phyloP scores from a whole-genome alignment of 148 eudicot genomes.

The Vaccinium darrowii region DNA sequence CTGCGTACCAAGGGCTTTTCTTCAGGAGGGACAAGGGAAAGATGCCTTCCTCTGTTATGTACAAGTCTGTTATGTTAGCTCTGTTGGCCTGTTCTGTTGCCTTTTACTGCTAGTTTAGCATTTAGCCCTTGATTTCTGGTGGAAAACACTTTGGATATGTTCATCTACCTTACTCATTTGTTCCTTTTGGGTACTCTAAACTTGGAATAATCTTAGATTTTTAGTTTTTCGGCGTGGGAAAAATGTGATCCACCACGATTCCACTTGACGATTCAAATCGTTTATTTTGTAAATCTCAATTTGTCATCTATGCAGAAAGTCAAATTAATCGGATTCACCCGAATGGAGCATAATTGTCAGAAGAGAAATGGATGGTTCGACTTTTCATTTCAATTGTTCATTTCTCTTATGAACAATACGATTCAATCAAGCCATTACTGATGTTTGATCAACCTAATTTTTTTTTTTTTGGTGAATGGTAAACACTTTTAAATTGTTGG shows the following conservation, averaged over 20 bases:
- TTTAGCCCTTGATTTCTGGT: background rate
- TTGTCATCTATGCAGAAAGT: background rate
- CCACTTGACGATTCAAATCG: too few relatives aligned
- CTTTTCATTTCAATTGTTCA: background rate
- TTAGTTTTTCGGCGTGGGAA: background rate
- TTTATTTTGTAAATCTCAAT: too few relatives aligned
- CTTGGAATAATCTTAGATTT: background rate
- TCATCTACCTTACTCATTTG: background rate
- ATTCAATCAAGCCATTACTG: background rate
- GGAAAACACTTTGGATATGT: background rate
- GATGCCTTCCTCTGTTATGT: constrained; percentile 41
- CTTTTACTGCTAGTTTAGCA: background rate
- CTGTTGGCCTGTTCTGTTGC: constrained; percentile 21
- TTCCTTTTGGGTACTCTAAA: background rate
- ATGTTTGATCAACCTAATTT: background rate
- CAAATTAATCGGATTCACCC: background rate
- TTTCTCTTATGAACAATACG: background rate
- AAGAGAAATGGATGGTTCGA: background rate
- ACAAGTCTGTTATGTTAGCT: constrained; percentile 32
- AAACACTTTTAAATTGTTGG: background rate
- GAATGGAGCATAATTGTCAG: background rate
- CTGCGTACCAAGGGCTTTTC: constrained; percentile 42
- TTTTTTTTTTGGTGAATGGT: background rate
- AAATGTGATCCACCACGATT: background rate
- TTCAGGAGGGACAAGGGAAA: constrained; percentile 54